A percentile compares a stretch with the other conserved stretches of the same genome.
Evolutionary conservation across 2,329 filamentous ascomycete species (phyloP).

Genomic region (Trichoderma afroharzianum): DNA sequence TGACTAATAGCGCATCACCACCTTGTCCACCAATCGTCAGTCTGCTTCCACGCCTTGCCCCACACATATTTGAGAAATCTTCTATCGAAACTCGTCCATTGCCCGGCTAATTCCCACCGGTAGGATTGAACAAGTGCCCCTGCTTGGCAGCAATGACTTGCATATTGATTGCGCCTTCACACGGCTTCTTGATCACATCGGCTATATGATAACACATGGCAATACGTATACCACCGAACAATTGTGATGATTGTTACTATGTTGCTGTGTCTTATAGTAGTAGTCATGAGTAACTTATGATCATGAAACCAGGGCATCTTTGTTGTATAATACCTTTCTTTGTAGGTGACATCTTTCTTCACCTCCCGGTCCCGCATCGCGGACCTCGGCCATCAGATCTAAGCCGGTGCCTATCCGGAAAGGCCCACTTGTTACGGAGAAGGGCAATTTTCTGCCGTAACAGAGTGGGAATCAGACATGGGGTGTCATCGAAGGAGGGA

Average conservation of each 20-base stretch:
- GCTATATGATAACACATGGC: not conserved
- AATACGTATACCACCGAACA: not conserved
- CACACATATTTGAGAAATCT: not conserved
- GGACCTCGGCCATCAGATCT: slow-evolving; percentile 6
- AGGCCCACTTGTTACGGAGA: slow-evolving; percentile 4
- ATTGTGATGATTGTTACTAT: not conserved
- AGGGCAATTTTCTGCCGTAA: not conserved
- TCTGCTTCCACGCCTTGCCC: not conserved
- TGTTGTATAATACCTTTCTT: fast-evolving
- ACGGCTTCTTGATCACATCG: not conserved
- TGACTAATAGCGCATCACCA: not conserved
- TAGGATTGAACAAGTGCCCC: not conserved
- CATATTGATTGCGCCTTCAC: not conserved
- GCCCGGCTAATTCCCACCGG: slow-evolving; percentile 9
- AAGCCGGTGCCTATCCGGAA: not conserved
- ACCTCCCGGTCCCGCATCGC: not conserved
- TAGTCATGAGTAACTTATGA: not conserved
- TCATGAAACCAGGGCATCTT: no score
- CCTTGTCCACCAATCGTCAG: not conserved
- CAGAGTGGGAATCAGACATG: not conserved
- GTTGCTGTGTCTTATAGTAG: not conserved
- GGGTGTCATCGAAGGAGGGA: not conserved
- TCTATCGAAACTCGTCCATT: not conserved
- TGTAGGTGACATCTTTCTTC: not conserved
- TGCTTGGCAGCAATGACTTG: not conserved